These are phyloP conservation scores for Lactuca saligna DNA, from an alignment of 129 eudicot genomes.

Conservation along the genomic window DNA sequence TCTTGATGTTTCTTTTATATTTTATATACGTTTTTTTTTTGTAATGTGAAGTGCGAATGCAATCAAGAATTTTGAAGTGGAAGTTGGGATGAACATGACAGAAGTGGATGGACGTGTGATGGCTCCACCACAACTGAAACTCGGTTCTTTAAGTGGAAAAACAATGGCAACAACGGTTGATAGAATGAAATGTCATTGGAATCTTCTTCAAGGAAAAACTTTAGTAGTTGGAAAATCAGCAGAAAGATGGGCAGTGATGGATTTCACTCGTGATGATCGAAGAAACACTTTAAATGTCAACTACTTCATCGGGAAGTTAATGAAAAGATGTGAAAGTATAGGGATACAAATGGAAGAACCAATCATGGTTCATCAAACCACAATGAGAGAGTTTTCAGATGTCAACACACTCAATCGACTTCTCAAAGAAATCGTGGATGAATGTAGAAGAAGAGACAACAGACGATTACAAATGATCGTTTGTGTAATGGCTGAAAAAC, in stretches of 20 bases:
- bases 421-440: constrained; percentile 20
- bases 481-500: constrained; percentile 46
- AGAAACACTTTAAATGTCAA: neutral
- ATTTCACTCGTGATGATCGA: neutral
- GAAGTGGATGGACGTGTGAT: constrained; percentile 62
- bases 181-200: constrained; percentile 57
- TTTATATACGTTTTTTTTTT: neutral
- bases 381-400: constrained; percentile 23
- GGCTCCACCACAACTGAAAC: constrained; percentile 53
- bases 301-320: constrained; percentile 23
- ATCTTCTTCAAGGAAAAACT: constrained; percentile 49
- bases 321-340: constrained; percentile 34
- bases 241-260: constrained; percentile 45
- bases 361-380: constrained; percentile 3
- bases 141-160: constrained; percentile 37
- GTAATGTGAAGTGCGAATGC: constrained; percentile 39
- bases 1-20: too few relatives aligned
- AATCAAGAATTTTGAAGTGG: constrained; percentile 47
- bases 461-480: constrained; percentile 31
- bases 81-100: constrained; percentile 55
- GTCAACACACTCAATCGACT: constrained; percentile 23
- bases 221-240: constrained; percentile 47
- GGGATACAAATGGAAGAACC: constrained; percentile 53
- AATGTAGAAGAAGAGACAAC: neutral
- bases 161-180: constrained; percentile 34